A percentile compares a stretch with the other conserved stretches of the same genome.
These are phyloP conservation scores for Dalbergia cochinchinensis DNA, from an alignment of 306 rosid species.

Conservation along the genomic window DNA sequence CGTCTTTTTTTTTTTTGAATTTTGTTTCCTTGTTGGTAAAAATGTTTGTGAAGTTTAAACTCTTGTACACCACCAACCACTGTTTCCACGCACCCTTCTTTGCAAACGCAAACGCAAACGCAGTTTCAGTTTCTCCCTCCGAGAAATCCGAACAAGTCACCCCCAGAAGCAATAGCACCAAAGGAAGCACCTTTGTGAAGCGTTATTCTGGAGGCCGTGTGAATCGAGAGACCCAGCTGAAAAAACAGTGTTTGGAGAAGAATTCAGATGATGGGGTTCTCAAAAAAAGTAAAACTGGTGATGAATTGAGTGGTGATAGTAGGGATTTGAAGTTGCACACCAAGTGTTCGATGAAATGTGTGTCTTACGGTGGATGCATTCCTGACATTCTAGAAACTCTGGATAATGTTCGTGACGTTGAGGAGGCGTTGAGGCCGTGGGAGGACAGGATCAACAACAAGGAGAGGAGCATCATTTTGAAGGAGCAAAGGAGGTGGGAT, in stretches of 20 bases:
- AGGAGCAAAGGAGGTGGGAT: slow-evolving; percentile 83
- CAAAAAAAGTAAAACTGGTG: slow-evolving; percentile 33
- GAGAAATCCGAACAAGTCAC: slow-evolving; percentile 53
- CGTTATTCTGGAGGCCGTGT: neutral
- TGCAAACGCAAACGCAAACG: slow-evolving; percentile 41
- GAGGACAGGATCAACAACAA: slow-evolving; percentile 69
- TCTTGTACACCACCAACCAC: slow-evolving; percentile 54
- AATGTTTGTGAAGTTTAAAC: slow-evolving; percentile 70
- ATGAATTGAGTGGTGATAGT: slow-evolving; percentile 8
- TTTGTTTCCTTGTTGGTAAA: neutral
- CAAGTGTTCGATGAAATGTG: slow-evolving; percentile 81
- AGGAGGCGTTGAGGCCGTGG: slow-evolving; percentile 82
- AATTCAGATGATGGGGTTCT: slow-evolving; percentile 46
- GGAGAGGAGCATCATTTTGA: slow-evolving; percentile 92
- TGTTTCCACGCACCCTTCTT: slow-evolving; percentile 50
- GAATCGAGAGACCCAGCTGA: slow-evolving; percentile 44
- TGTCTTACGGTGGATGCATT: slow-evolving; percentile 75
- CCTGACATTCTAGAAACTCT: slow-evolving; percentile 75
- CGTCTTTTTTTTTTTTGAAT: neutral
- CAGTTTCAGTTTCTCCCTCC: slow-evolving; percentile 51
- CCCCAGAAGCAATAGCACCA: slow-evolving; percentile 35
- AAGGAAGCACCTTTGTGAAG: slow-evolving; percentile 30
- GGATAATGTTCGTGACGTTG: slow-evolving; percentile 63
- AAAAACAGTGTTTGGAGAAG: slow-evolving; percentile 46
- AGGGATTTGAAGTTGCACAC: slow-evolving; percentile 57